Evolutionary conservation across 2,329 filamentous ascomycete species (phyloP), one percentile per base, ranked within the genome.

Genomic region (Scedosporium dehoogii): DNA sequence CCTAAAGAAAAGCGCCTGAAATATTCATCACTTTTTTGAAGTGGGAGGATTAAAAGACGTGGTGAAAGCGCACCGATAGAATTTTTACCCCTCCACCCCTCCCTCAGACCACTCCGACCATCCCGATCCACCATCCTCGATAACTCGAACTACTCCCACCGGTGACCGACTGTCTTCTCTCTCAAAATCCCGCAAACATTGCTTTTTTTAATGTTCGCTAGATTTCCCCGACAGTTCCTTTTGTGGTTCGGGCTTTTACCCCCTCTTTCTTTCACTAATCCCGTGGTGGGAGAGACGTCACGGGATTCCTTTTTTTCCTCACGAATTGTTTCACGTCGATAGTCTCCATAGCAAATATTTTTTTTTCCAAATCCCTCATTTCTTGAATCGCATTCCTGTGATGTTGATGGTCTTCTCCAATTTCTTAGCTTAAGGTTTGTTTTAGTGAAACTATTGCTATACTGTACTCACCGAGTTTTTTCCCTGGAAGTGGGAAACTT

Each of bases 231-330:
- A 62, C 61, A 62, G 61, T 57, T 71, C 68, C 68, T 44, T 61
- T 51, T 33, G 60, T 61, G 42, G 60, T 21, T 18, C 38, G 18
- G 14, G 25, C 16, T 14, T 9, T 16, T 23, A 7, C 33, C 51
- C 42, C 44, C 18, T 9, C 38, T 46, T 53, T 18, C 21, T 61
- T 61, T 27, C 16, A n/a, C 56, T 27, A 21, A n/a, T 42, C 60
- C 74, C 77, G 75, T 81, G 81, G 78, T 81, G 81, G 81, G 81
- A 85, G 84, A 80, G 83, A 86, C 84, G 83, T 80, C 79, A 78
- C 77, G 75, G 74, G 58, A 65, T 62, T 62, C 61, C 66, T 66
- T 61, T 67, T 67, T 65, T 65, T 66, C 65, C 63, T 48, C 60
- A 53, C 57, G 66, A 61, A 62, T 68, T 65, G 58, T 66, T 65